Conservation (phyloP, 2,329 filamentous ascomycete species). For the Trichoderma citrinoviride region DNA sequence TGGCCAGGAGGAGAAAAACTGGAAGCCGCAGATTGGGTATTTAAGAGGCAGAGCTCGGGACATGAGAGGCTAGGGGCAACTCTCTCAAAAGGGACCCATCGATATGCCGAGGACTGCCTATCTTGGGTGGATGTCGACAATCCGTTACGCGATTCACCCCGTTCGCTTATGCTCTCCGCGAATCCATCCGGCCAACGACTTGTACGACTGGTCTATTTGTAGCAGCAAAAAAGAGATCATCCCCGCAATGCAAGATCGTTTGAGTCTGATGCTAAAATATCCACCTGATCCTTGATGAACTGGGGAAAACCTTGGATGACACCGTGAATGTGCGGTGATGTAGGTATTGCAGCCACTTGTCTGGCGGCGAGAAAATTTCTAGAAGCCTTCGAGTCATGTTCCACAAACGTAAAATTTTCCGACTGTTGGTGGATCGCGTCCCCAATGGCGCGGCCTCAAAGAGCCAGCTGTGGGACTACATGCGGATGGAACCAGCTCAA, state of each 20-base stretch:
- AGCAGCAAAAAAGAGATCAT: neutral
- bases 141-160: neutral
- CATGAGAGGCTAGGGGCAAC: constrained; percentile 2
- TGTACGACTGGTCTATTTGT: neutral
- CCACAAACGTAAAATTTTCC: constrained; percentile 15
- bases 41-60: neutral
- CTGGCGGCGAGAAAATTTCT: constrained; percentile 18
- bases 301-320: constrained; percentile 1
- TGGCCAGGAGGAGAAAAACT: neutral
- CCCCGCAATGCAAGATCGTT: constrained; percentile 7
- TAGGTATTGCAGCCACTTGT: neutral
- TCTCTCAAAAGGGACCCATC: constrained; percentile 6
- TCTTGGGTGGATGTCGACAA: neutral
- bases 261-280: constrained; percentile 2
- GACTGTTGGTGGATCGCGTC: constrained; percentile 3
- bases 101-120: constrained; percentile 8
- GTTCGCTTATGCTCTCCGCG: neutral
- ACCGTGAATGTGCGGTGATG: constrained; percentile 2
- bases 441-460: neutral
- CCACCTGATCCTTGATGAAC: constrained; percentile 2
- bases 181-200: neutral
- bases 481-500: neutral
- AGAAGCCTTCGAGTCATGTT: constrained; percentile 21
- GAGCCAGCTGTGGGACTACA: neutral
- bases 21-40: neutral